Conservation (phyloP, 345 rosid species). For the Linum lewisii region DNA sequence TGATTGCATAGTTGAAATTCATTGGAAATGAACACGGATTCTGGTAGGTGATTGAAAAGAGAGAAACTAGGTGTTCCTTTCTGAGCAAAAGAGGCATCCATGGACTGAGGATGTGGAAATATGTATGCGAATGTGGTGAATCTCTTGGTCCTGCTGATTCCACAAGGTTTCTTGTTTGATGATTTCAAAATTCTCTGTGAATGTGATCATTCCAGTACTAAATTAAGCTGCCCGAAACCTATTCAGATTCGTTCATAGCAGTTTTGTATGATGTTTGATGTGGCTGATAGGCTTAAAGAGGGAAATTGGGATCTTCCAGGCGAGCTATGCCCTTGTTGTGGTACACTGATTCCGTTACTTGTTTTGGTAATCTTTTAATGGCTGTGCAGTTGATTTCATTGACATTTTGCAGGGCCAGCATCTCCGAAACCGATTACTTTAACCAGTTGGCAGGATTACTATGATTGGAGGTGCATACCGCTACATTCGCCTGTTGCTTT, state of each 20-base stretch:
- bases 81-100: constrained; percentile 56
- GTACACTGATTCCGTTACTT: constrained; percentile 27
- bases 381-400: not conserved
- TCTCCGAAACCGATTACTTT: constrained; percentile 29
- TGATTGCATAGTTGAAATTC: constrained; percentile 1
- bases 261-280: not conserved
- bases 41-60: constrained; percentile 38
- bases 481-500: constrained; percentile 71
- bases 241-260: not conserved
- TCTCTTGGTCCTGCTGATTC: constrained; percentile 15
- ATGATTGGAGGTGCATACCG: constrained; percentile 71
- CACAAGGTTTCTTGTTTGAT: constrained; percentile 27
- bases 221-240: not conserved
- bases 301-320: constrained; percentile 55
- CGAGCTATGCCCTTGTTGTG: constrained; percentile 60
- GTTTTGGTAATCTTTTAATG: too few species aligned
- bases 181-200: too few species aligned
- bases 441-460: constrained; percentile 58
- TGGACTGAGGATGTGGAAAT: constrained; percentile 62
- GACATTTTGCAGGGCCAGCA: constrained; percentile 38
- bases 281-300: constrained; percentile 25
- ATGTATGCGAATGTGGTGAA: constrained; percentile 52
- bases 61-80: constrained; percentile 63
- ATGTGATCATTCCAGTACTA: not conserved
- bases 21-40: not conserved